These are phyloP conservation scores for Phytopythium cucurbitacearum DNA, from an alignment of 352 stramenopile species.

Conservation along the genomic window DNA sequence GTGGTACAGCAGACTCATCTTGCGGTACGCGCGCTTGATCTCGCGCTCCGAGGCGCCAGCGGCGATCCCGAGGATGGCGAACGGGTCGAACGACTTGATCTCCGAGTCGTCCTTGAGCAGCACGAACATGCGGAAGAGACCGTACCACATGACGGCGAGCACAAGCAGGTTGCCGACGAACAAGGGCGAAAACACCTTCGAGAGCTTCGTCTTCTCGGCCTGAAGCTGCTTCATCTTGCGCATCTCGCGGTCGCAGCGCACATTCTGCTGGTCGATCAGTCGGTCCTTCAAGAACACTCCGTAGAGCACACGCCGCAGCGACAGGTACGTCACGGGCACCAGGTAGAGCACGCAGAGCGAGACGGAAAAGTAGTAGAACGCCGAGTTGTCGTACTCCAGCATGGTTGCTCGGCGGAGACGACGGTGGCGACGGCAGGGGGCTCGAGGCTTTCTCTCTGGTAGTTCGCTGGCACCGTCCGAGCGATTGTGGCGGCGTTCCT, in stretches of 20 bases:
- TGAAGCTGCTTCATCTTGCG: conserved; percentile 84
- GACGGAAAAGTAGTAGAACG: conserved; percentile 99
- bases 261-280: conserved; percentile 77
- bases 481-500: too few relatives aligned
- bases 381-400: conserved; percentile 99
- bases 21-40: conserved; percentile 96
- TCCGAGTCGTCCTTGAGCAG: conserved; percentile 94
- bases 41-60: conserved; percentile 85
- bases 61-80: conserved; percentile 95
- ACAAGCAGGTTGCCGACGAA: conserved; percentile 79
- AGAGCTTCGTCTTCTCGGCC: conserved; percentile 79
- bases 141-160: conserved; percentile 71
- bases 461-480: too few relatives aligned
- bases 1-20: conserved; percentile 91
- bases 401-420: conserved; percentile 31
- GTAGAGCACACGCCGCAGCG: conserved; percentile 80
- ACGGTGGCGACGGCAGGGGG: not conserved
- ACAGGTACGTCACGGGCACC: conserved; percentile 93
- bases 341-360: conserved; percentile 96
- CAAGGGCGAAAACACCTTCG: conserved; percentile 75
- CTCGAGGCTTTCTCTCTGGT: not conserved
- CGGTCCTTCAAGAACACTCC: conserved; percentile 87
- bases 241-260: conserved; percentile 82
- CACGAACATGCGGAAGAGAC: conserved; percentile 87
- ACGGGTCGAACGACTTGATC: conserved; percentile 99